Percentiles rank a stretch among this genome's conserved stretches.
These are phyloP conservation scores for Quercus mongolica DNA, from an alignment of 306 rosid species.

Conservation along the genomic window DNA sequence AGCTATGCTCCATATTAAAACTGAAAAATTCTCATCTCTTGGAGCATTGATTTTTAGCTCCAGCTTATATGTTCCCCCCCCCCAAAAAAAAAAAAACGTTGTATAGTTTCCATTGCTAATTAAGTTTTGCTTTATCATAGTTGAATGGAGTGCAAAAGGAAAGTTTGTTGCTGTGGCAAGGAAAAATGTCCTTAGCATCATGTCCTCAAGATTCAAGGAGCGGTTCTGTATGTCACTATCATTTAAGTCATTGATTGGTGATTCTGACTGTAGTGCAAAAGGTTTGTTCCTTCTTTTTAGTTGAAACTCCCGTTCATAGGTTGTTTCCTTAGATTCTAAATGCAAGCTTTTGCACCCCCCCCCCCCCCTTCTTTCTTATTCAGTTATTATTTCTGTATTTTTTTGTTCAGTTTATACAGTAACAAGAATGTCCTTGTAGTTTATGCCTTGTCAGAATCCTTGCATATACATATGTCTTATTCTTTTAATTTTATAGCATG, in stretches of 20 bases:
- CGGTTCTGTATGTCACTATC: slow-evolving; percentile 44
- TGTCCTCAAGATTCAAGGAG: slow-evolving; percentile 64
- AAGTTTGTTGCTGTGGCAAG: slow-evolving; percentile 71
- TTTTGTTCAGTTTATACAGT: neutral
- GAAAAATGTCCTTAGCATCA: slow-evolving; percentile 54
- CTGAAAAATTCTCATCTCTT: neutral
- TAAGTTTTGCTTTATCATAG: slow-evolving; percentile 33
- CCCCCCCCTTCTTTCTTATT: neutral
- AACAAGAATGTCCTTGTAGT: neutral
- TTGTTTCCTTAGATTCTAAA: neutral
- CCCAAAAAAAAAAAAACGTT: too few species aligned
- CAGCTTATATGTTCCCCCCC: neutral
- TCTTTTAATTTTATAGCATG: neutral
- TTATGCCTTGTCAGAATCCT: neutral
- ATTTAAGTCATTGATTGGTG: slow-evolving; percentile 45
- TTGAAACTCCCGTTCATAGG: neutral
- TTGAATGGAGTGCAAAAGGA: slow-evolving; percentile 74
- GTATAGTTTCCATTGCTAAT: slow-evolving; percentile 17
- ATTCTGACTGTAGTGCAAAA: slow-evolving; percentile 43
- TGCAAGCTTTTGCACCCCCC: neutral
- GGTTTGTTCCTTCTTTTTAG: slow-evolving; percentile 35
- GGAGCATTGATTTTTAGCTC: neutral
- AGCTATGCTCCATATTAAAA: neutral
- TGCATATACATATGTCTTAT: neutral
- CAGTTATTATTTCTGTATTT: neutral